These are phyloP conservation scores for Ceratobasidium sp. DNA, from an alignment of 1,284 basidiomycete genomes.

Conservation along the genomic window DNA sequence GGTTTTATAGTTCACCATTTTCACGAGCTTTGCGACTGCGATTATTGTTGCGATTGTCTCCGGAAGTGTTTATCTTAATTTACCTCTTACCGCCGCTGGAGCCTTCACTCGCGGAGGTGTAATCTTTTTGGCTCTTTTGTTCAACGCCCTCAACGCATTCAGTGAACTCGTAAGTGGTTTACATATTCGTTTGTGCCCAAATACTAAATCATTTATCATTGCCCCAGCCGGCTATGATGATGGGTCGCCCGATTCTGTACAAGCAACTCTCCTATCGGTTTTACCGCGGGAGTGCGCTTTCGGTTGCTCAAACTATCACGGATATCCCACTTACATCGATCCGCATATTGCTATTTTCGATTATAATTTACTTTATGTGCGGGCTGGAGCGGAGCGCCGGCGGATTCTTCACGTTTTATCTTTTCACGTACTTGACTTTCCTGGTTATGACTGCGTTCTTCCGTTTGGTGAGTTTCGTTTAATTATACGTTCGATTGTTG, in stretches of 20 bases:
- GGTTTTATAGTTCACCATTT: conserved; percentile 57
- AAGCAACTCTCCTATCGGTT: conserved; percentile 80
- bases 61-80: conserved; percentile 81
- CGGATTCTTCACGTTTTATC: conserved; percentile 64
- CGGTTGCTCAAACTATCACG: conserved; percentile 69
- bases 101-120: conserved; percentile 91
- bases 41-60: conserved; percentile 76
- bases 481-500: not conserved
- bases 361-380: conserved; percentile 63
- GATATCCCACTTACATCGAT: conserved; percentile 64
- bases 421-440: conserved; percentile 62
- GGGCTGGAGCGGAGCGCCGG: conserved; percentile 62
- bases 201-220: conserved; percentile 1
- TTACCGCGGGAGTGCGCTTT: conserved; percentile 82
- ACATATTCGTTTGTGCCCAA: conserved; percentile 28
- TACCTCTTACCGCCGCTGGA: conserved; percentile 80
- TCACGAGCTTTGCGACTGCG: conserved; percentile 51
- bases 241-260: conserved; percentile 76
- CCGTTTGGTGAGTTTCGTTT: conserved; percentile 57
- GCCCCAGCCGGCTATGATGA: conserved; percentile 72
- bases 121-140: conserved; percentile 75
- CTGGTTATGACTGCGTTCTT: conserved; percentile 65
- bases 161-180: conserved; percentile 67
- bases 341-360: conserved; percentile 63
- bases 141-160: conserved; percentile 83